A percentile compares a stretch with the other conserved stretches of the same genome.
These are phyloP conservation scores for Eugenia klotzschiana DNA, from an alignment of 441 rosid species.

Conservation along the genomic window DNA sequence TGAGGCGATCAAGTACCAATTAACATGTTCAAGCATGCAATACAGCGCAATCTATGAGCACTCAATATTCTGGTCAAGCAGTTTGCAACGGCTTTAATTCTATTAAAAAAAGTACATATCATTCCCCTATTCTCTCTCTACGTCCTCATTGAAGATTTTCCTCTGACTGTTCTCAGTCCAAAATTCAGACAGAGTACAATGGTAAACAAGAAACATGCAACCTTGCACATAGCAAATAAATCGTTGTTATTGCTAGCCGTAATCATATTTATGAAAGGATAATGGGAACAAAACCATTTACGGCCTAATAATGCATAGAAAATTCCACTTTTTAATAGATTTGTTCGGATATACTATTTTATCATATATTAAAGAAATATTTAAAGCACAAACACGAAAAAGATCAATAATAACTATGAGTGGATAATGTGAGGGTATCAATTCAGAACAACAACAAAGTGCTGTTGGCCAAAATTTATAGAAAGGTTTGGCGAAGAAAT, in stretches of 20 bases:
- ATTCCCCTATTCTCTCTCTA: neutral
- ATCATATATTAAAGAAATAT: neutral
- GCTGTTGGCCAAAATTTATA: neutral
- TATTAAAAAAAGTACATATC: neutral
- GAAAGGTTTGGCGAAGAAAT: neutral
- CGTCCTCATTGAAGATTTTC: neutral
- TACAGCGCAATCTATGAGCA: neutral
- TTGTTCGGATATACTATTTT: neutral
- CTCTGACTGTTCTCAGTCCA: neutral
- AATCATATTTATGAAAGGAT: neutral
- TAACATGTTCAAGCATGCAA: neutral
- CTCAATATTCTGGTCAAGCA: neutral
- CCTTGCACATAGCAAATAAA: neutral
- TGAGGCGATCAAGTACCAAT: neutral
- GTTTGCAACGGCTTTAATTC: neutral
- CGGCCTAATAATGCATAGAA: neutral
- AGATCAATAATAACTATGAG: neutral
- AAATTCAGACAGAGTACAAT: neutral
- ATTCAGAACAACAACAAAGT: neutral
- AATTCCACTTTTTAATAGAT: neutral
- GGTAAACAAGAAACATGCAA: neutral
- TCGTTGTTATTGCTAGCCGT: rapidly evolving
- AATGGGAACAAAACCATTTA: neutral
- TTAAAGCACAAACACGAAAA: neutral
- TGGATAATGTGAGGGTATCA: neutral